Base-by-base conservation (phyloP, 768 basidiomycete species). In the Boletus pseudo-olivaceus region DNA sequence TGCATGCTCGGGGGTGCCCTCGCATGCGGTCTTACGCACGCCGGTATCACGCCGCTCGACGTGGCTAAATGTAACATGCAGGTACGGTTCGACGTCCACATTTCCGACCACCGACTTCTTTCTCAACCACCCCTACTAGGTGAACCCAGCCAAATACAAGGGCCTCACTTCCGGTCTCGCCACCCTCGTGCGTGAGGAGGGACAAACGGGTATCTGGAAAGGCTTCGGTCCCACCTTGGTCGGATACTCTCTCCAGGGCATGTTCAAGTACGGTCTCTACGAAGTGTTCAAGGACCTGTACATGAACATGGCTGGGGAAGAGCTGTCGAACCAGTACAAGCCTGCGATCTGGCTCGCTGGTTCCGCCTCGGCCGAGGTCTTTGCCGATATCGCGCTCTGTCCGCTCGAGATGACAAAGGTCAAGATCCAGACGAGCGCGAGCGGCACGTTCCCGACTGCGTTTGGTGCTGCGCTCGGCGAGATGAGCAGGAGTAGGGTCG, bases 231-330 rank as follows among this genome's bases (percentile, higher is more conserved):
- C 95, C 50, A 98, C 95, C 55, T 78, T 93, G 58, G 78, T 96
- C 73, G 93, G 95, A 59, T 95, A 95, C 79, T 91, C 92, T 9
- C 81, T 93, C 65, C 95, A 97, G 77, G 95, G 95, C 70, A 87
- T 94, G 83, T 93, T 96, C 88, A 98, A 98, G 76, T 97, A 92
- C 73, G 95, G 95, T 77, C 90, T 95, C 72, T 97, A 97, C 72
- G 94, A 98, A 76, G 72, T 89, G 68, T 98, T 95, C 89, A 98
- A 96, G 81, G 94, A 97, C 72, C 54, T 68, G 59, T 95, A 94
- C 82, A 84, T 84, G 80, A 94, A 94, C 82, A 68, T 87, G 60
- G 86, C 92, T 58, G 94, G 94, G 49, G 86, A 95, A 72, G 90
- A 93, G 69, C 73, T 81, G 39, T 70, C 88, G 26, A 72, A 80